Conservation (phyloP, 1,139 yeast genomes). For the Nadsonia commutata region DNA sequence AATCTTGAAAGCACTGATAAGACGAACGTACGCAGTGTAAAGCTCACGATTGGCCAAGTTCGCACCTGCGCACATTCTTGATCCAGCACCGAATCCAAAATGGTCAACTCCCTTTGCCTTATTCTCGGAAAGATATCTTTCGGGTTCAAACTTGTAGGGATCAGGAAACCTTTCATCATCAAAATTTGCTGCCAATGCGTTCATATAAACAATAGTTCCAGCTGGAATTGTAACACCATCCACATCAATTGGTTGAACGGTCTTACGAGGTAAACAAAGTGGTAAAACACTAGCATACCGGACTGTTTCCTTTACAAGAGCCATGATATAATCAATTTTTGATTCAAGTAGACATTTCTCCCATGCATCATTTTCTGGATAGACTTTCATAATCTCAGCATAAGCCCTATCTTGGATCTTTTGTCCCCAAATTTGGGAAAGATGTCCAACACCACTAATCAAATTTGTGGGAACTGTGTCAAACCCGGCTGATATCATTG, state of each 20-base stretch:
- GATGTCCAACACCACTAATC: slow-evolving; percentile 45
- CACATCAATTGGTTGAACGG: slow-evolving; percentile 35
- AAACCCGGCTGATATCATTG: slow-evolving; percentile 69
- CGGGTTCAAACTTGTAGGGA: slow-evolving; percentile 43
- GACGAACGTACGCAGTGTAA: slow-evolving; percentile 32
- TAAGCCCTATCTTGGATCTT: slow-evolving; percentile 31
- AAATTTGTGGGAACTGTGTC: slow-evolving; percentile 59
- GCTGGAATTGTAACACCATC: slow-evolving; percentile 33
- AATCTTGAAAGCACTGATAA: slow-evolving; percentile 28
- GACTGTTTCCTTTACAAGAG: slow-evolving; percentile 48
- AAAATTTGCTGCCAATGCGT: slow-evolving; percentile 59
- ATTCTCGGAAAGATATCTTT: slow-evolving; percentile 35
- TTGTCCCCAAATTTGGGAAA: slow-evolving; percentile 37
- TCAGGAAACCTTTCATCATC: slow-evolving; percentile 31
- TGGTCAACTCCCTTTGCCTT: slow-evolving; percentile 26
- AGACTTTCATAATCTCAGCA: slow-evolving; percentile 22
- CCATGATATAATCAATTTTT: slow-evolving; percentile 36
- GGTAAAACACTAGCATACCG: slow-evolving; percentile 55
- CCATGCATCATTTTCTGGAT: slow-evolving; percentile 35
- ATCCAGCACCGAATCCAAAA: slow-evolving; percentile 56
- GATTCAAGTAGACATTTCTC: slow-evolving; percentile 23
- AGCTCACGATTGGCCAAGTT: slow-evolving; percentile 48
- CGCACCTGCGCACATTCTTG: slow-evolving; percentile 55
- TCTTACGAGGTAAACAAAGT: slow-evolving; percentile 45
- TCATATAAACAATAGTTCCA: slow-evolving; percentile 46